Evolutionary conservation across 345 rosid genomes (phyloP).

Genomic region (Boechera retrofracta): DNA sequence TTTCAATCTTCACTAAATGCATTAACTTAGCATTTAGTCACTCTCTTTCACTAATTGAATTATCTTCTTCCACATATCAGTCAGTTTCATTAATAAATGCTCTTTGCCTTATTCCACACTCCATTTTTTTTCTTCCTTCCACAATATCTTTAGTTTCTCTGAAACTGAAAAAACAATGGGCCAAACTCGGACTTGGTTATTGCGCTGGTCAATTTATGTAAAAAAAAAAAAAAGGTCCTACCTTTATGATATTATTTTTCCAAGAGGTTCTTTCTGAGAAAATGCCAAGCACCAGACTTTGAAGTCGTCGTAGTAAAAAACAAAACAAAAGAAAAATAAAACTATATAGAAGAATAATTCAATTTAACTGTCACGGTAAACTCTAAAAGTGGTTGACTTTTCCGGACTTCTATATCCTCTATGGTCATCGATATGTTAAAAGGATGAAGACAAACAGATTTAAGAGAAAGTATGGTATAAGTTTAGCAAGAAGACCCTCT

Average conservation of each 20-base stretch:
- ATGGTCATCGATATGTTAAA: too few species aligned
- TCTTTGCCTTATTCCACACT: conserved; percentile 17
- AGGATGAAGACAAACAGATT: too few species aligned
- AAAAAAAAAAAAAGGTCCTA: conserved; percentile 1
- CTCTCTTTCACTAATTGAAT: neutral
- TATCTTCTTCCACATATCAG: conserved; percentile 4
- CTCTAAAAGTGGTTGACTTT: too few species aligned
- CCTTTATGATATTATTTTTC: neutral
- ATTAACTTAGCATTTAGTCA: neutral
- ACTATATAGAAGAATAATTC: too few species aligned
- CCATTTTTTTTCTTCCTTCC: neutral
- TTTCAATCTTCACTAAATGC: conserved; percentile 15
- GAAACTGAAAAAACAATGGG: neutral
- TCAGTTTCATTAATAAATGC: neutral
- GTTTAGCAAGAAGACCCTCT: too few species aligned
- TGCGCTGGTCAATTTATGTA: conserved; percentile 20
- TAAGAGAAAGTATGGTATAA: too few species aligned
- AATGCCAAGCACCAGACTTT: too few species aligned
- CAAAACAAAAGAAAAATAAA: too few species aligned
- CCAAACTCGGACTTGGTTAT: conserved; percentile 13
- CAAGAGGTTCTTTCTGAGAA: too few species aligned
- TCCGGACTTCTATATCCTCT: too few species aligned
- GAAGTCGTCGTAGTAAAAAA: too few species aligned
- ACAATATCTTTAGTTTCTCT: conserved; percentile 14
- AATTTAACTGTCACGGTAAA: too few species aligned